phyloP scores from a whole-genome alignment of 2,329 filamentous ascomycete species.

The Cryphonectria carpinicola region DNA sequence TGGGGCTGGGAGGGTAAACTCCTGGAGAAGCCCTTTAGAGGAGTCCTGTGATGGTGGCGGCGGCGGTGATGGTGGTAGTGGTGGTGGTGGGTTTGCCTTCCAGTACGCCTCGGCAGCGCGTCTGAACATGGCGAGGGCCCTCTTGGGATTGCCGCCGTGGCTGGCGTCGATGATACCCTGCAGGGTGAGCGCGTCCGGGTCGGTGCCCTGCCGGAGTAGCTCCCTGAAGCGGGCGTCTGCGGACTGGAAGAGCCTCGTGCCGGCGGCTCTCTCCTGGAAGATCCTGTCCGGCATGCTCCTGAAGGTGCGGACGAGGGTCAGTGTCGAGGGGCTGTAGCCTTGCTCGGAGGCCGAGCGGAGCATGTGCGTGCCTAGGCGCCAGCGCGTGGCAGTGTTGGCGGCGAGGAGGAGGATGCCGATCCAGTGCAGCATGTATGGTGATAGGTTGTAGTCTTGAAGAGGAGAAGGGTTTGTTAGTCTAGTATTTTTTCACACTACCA shows the following conservation, averaged over 20 bases:
- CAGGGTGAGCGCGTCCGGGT: constrained; percentile 44
- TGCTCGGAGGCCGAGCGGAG: constrained; percentile 39
- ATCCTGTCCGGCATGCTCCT: constrained; percentile 18
- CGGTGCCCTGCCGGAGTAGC: constrained; percentile 28
- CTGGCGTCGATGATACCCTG: constrained; percentile 36
- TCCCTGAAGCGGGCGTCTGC: constrained; percentile 33
- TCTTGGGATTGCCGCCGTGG: constrained; percentile 30
- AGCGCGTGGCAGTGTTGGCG: constrained; percentile 17
- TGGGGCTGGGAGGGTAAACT: not conserved
- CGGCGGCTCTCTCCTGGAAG: constrained; percentile 30
- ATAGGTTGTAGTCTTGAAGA: constrained; percentile 32
- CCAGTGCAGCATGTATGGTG: constrained; percentile 40
- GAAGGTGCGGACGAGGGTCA: constrained; percentile 38
- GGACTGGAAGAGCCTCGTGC: constrained; percentile 31
- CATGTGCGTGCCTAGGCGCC: constrained; percentile 39
- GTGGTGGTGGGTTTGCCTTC: not conserved
- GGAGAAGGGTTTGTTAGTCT: not conserved
- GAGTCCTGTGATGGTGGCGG: not conserved
- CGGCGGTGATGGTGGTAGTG: not conserved
- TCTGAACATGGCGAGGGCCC: constrained; percentile 35
- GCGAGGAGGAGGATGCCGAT: constrained; percentile 35
- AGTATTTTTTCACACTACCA: not conserved
- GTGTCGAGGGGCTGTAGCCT: constrained; percentile 42
- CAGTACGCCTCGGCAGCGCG: constrained; percentile 20
- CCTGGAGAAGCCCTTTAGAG: not conserved